phyloP scores from a whole-genome alignment of 2,329 filamentous ascomycete species.

The Biscogniauxia sp. region DNA sequence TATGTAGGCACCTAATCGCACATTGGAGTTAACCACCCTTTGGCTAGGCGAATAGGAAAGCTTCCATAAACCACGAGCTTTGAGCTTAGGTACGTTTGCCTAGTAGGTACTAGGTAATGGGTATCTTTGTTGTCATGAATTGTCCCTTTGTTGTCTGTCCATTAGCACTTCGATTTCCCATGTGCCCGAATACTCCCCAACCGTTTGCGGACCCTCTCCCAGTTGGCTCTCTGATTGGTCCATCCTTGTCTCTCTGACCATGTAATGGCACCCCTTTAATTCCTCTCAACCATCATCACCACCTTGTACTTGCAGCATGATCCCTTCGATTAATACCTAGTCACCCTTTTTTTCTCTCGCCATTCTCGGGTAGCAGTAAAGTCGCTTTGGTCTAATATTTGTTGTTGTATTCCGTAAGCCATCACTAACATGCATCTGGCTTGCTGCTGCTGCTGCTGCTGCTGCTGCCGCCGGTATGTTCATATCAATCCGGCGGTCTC shows the following conservation, averaged over 20 bases:
- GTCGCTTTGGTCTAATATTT: background rate
- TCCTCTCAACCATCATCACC: background rate
- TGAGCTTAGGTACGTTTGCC: background rate
- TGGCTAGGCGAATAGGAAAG: slow-evolving; percentile 37
- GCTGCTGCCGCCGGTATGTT: slow-evolving; percentile 6
- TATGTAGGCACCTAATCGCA: slow-evolving; percentile 6
- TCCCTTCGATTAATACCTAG: background rate
- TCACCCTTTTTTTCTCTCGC: background rate
- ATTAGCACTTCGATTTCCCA: slow-evolving; percentile 5
- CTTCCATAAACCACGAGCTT: slow-evolving; percentile 38
- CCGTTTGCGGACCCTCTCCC: slow-evolving; percentile 8
- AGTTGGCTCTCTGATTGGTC: background rate
- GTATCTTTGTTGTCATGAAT: background rate
- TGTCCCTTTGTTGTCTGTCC: slow-evolving; percentile 30
- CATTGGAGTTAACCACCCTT: slow-evolving; percentile 6
- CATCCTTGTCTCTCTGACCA: background rate
- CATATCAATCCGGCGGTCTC: slow-evolving; percentile 42
- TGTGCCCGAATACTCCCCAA: slow-evolving; percentile 9
- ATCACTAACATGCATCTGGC: background rate
- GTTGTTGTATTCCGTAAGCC: background rate
- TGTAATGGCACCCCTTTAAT: background rate
- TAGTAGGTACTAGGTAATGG: background rate
- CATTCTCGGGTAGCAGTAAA: background rate
- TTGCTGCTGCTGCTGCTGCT: too few species aligned
- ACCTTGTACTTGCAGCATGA: background rate